Percentiles rank a stretch among this genome's conserved stretches.
Evolutionary conservation across 2,329 filamentous ascomycete genomes (phyloP).

Genomic region (Stemphylium beticola): DNA sequence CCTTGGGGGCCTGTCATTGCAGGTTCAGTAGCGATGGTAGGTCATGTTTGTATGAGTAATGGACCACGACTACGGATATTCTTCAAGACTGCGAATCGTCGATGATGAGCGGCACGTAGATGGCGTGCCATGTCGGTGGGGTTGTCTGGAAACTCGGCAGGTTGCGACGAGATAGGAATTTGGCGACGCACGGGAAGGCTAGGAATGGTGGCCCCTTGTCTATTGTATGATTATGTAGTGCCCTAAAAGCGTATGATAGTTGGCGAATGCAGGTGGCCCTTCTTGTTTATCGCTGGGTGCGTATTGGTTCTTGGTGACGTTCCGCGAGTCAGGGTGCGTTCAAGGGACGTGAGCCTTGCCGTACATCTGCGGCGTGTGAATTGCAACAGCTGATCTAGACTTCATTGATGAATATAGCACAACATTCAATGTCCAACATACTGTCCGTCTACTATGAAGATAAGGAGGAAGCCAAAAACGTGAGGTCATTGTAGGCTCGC

Average conservation of each 20-base stretch:
- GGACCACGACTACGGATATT: slow-evolving; percentile 30
- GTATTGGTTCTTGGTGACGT: slow-evolving; percentile 3
- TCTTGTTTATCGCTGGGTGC: slow-evolving; percentile 13
- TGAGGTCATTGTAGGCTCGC: slow-evolving; percentile 44
- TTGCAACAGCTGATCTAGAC: neutral
- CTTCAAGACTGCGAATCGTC: slow-evolving; percentile 6
- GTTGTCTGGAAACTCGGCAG: neutral
- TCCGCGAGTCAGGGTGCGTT: slow-evolving; percentile 15
- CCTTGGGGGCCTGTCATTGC: slow-evolving; percentile 6
- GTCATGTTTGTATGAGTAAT: slow-evolving; percentile 40
- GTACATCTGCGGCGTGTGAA: neutral
- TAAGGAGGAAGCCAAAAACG: neutral
- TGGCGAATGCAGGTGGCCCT: slow-evolving; percentile 35
- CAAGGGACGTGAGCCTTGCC: slow-evolving; percentile 2
- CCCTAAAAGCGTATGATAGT: slow-evolving; percentile 35
- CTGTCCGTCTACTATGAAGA: neutral
- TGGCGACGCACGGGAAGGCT: slow-evolving; percentile 18
- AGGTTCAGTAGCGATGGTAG: slow-evolving; percentile 12
- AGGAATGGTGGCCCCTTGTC: slow-evolving; percentile 42
- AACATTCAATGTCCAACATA: no score
- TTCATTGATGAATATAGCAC: no score
- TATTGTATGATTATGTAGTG: slow-evolving; percentile 49
- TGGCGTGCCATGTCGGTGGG: slow-evolving; percentile 2
- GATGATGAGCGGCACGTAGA: neutral
- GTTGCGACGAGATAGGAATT: slow-evolving; percentile 14